Evolutionary conservation across 768 basidiomycete genomes (phyloP), one percentile per base, ranked within the genome.

Genomic region (Ramaria rubella): DNA sequence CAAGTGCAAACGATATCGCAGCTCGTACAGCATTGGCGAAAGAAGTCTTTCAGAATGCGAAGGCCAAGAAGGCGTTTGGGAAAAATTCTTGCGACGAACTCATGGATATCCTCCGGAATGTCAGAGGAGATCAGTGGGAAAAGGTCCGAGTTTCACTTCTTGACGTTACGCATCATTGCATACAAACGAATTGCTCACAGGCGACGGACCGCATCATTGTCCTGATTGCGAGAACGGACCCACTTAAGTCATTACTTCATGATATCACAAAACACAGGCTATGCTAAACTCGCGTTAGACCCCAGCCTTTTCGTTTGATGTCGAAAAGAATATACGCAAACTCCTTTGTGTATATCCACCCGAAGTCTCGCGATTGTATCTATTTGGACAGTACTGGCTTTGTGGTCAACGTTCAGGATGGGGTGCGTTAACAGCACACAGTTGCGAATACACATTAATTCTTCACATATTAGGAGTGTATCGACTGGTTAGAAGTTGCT

Each of bases 401-500:
- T 36, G 33, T 51, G 8, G 49, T 51, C 23, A 51, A 51, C 49
- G 19, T 51, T 17, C 49, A 51, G 29, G 49, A 51, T 1, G 49
- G 19, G 33, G 49, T 51, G 29, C 6, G 49, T 7, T 29, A 17
- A 3, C 19, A 19, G 17, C 29, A 15, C 29, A 31, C 14, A 33
- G 31, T 24, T 33, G n/a, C 19, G n/a, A 33, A 17, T 19, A 24
- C 6, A 14, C 19, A 7, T 17, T 3, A n/a, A 15, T 36, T 51
- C 17, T 33, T 29, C 19, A 19, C 11, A 14, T 23, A 2, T 26
- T 24, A 51, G 49, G 49, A 51, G 12, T 21, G 21, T 7, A 36
- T 51, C 24, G 49, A 51, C n/a, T 33, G 49, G 8, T 36, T 51
- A 15, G 49, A 51, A 30, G 33, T 51, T 6, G 33, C 31, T 23